These are phyloP conservation scores for Cinnamomum micranthum DNA, from an alignment of 164 flowering plant genomes.

Conservation along the genomic window DNA sequence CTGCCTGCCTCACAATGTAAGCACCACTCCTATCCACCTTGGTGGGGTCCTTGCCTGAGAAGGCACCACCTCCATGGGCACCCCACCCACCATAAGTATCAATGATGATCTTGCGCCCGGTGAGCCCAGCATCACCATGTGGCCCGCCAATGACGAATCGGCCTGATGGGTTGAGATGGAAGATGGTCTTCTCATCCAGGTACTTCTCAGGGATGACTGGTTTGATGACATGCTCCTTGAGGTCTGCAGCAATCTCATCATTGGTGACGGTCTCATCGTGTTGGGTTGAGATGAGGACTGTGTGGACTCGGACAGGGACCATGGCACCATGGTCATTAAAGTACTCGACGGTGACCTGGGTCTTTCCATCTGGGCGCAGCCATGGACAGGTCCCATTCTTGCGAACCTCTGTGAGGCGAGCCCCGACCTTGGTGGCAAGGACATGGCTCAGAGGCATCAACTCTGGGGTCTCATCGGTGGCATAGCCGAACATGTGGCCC, in stretches of 20 bases:
- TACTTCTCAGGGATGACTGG: slow-evolving; percentile 68
- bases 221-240: slow-evolving; percentile 75
- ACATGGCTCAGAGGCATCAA: slow-evolving; percentile 76
- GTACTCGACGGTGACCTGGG: slow-evolving; percentile 79
- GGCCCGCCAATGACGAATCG: slow-evolving; percentile 82
- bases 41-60: slow-evolving; percentile 78
- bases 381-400: slow-evolving; percentile 73
- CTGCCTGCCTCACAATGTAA: slow-evolving; percentile 76
- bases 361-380: slow-evolving; percentile 80
- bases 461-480: slow-evolving; percentile 83
- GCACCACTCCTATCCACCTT: slow-evolving; percentile 86
- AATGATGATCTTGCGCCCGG: slow-evolving; percentile 74
- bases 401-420: slow-evolving; percentile 67
- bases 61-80: slow-evolving; percentile 83
- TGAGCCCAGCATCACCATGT: slow-evolving; percentile 82
- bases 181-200: slow-evolving; percentile 76
- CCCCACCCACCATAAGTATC: slow-evolving; percentile 88
- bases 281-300: slow-evolving; percentile 76
- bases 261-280: slow-evolving; percentile 81
- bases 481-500: slow-evolving; percentile 87
- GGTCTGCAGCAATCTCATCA: slow-evolving; percentile 72
- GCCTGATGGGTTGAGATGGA: slow-evolving; percentile 82
- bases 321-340: slow-evolving; percentile 68
- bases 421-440: slow-evolving; percentile 78
- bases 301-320: slow-evolving; percentile 78